A percentile compares a stretch with the other conserved stretches of the same genome.
Conservation (phyloP, 2,329 filamentous ascomycete species). For the Talaromyces islandicus region DNA sequence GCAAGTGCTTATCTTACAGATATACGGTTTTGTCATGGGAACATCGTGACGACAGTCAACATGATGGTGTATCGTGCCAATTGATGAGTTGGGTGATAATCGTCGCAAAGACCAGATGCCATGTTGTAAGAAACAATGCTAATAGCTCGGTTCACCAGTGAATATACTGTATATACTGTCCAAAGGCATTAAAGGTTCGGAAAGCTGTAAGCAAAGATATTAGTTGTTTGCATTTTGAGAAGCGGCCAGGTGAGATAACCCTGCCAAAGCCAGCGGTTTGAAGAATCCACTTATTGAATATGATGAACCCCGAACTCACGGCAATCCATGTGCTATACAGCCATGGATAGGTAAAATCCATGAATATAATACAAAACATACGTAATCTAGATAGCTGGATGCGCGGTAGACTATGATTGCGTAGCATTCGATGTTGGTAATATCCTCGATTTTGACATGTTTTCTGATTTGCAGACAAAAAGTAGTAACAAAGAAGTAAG, state of each 20-base stretch:
- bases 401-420: constrained; percentile 48
- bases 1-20: constrained; percentile 35
- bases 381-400: constrained; percentile 80
- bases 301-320: constrained; percentile 86
- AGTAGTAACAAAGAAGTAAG: neutral
- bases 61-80: constrained; percentile 79
- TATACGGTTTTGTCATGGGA: constrained; percentile 94
- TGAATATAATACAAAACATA: constrained; percentile 25
- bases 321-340: constrained; percentile 74
- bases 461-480: neutral
- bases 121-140: constrained; percentile 72
- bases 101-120: constrained; percentile 89
- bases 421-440: constrained; percentile 7
- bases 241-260: constrained; percentile 29
- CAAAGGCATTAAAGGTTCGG: neutral
- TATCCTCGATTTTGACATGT: constrained; percentile 6
- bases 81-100: constrained; percentile 92
- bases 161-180: neutral
- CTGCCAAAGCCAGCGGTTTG: constrained; percentile 77
- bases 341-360: neutral
- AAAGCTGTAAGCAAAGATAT: neutral
- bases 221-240: neutral
- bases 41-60: constrained; percentile 91
- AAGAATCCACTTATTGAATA: constrained; percentile 99
- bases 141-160: neutral